Evolutionary conservation across 2,329 filamentous ascomycete species (phyloP).

Genomic region (Fusarium sp.): DNA sequence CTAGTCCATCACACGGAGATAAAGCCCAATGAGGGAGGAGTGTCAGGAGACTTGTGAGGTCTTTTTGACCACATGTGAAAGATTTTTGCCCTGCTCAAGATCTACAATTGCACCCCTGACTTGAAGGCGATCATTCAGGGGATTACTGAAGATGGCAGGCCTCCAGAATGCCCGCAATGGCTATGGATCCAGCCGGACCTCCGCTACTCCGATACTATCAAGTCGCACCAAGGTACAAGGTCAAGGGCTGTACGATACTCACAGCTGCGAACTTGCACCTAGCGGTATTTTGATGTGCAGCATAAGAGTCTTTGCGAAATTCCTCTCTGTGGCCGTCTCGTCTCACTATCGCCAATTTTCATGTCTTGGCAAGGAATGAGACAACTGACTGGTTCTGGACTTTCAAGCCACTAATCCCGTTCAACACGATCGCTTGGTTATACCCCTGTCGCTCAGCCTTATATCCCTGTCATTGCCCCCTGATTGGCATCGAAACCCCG

Average conservation of each 20-base stretch:
- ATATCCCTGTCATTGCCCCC: constrained; percentile 39
- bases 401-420: constrained; percentile 40
- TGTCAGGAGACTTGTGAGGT: constrained; percentile 33
- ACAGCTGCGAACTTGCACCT: constrained; percentile 18
- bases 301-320: constrained; percentile 1
- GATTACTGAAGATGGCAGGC: constrained; percentile 32
- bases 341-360: constrained; percentile 38
- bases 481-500: constrained; percentile 45
- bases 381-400: constrained; percentile 41
- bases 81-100: constrained; percentile 27
- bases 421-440: constrained; percentile 37
- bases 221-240: constrained; percentile 23
- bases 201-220: constrained; percentile 14
- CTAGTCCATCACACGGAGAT: constrained; percentile 20
- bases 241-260: constrained; percentile 7
- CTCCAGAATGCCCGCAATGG: constrained; percentile 29
- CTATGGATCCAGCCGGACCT: constrained; percentile 26
- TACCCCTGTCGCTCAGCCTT: constrained; percentile 37
- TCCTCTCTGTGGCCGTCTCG: constrained; percentile 29
- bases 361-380: constrained; percentile 39
- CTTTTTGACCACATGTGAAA: constrained; percentile 20
- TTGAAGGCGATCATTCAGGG: constrained; percentile 34
- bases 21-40: constrained; percentile 29
- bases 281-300: constrained; percentile 8
- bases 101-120: constrained; percentile 35